Evolutionary conservation across 1,284 basidiomycete species (phyloP).

Genomic region (Psilocybe mexicana): DNA sequence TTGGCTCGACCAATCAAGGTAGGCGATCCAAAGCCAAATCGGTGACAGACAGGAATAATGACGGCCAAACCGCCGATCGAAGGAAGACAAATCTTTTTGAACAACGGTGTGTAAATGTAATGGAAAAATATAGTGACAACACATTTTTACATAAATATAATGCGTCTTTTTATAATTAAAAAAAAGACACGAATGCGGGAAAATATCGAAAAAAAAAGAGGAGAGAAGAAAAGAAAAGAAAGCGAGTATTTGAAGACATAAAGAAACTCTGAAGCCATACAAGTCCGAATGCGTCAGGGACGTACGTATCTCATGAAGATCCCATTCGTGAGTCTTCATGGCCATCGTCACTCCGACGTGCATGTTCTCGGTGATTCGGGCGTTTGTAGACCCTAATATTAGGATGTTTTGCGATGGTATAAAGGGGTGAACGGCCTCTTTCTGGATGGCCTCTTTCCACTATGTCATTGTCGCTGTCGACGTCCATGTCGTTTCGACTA

Average conservation of each 20-base stretch:
- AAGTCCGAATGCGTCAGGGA: background rate
- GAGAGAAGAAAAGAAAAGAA: background rate
- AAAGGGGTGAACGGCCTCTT: conserved; percentile 15
- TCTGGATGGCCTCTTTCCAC: conserved; percentile 27
- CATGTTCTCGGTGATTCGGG: conserved; percentile 46
- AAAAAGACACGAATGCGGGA: conserved; percentile 9
- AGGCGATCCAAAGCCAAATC: background rate
- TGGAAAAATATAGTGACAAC: conserved; percentile 8
- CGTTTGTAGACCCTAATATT: conserved; percentile 59
- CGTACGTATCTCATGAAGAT: conserved; percentile 16
- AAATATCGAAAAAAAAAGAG: background rate
- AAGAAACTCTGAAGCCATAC: background rate
- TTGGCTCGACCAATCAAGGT: conserved; percentile 6
- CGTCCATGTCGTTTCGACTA: conserved; percentile 60
- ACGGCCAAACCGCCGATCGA: conserved; percentile 15
- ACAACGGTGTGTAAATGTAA: conserved; percentile 13
- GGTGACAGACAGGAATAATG: conserved; percentile 2
- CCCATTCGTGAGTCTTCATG: conserved; percentile 47
- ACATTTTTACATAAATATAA: conserved; percentile 16
- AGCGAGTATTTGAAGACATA: background rate
- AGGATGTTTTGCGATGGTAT: conserved; percentile 28
- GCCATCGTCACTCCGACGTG: conserved; percentile 40
- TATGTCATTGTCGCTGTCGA: conserved; percentile 49
- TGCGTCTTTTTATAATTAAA: conserved; percentile 1
- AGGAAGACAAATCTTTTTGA: conserved; percentile 12